A percentile compares a stretch with the other conserved stretches of the same genome.
Evolutionary conservation across 1,139 yeast species (phyloP).

Genomic region (Nadsonia starkeyi-henricii): DNA sequence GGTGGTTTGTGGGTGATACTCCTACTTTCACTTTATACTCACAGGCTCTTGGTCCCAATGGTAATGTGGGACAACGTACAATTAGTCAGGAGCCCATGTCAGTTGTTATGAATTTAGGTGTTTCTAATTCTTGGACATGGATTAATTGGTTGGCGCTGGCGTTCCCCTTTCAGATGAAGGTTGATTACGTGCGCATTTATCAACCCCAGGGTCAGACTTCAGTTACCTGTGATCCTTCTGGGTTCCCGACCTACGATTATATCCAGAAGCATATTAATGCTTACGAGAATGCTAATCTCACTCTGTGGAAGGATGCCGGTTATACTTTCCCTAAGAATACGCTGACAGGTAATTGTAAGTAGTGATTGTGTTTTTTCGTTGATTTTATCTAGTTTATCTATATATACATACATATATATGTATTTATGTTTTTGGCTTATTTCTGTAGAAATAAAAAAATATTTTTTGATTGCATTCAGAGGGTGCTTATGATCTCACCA

Average conservation of each 20-base stretch:
- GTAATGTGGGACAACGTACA: conserved; percentile 63
- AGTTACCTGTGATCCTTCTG: conserved; percentile 63
- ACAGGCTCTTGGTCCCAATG: conserved; percentile 61
- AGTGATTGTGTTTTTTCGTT: not conserved
- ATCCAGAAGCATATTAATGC: conserved; percentile 50
- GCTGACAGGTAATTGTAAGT: conserved; percentile 31
- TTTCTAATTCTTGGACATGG: conserved; percentile 72
- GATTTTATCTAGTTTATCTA: not conserved
- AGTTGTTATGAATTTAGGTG: conserved; percentile 60
- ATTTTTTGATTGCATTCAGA: no score
- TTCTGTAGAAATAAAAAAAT: no score
- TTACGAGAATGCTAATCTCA: conserved; percentile 47
- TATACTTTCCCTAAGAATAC: conserved; percentile 46
- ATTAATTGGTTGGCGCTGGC: conserved; percentile 59
- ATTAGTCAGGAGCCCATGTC: conserved; percentile 82
- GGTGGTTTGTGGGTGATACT: conserved; percentile 67
- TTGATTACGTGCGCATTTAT: conserved; percentile 69
- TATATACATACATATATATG: not conserved
- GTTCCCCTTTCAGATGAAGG: conserved; percentile 54
- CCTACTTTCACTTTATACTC: conserved; percentile 53
- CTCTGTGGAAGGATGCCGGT: conserved; percentile 56
- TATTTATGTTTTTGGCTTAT: no score
- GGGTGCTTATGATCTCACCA: no score
- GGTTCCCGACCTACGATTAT: conserved; percentile 61
- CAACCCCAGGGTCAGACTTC: conserved; percentile 44